phyloP scores from a whole-genome alignment of 2,329 filamentous ascomycete genomes.

The Penicillium palitans region DNA sequence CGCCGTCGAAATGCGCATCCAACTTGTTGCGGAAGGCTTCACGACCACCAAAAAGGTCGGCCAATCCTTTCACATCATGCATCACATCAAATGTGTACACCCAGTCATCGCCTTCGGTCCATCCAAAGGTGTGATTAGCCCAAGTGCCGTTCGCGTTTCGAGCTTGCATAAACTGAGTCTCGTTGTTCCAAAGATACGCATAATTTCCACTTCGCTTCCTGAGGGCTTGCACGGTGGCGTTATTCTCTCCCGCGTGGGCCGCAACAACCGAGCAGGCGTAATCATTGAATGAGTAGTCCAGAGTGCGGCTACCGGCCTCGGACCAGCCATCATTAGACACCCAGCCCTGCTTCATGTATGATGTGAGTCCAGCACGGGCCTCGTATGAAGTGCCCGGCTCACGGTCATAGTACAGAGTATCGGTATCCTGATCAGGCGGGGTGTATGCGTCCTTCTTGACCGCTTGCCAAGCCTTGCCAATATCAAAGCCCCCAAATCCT shows the following conservation, averaged over 20 bases:
- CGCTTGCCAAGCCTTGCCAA: constrained; percentile 47
- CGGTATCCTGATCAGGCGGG: constrained; percentile 47
- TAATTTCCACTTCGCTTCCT: constrained; percentile 45
- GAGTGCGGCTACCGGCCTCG: constrained; percentile 49
- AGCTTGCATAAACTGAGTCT: constrained; percentile 51
- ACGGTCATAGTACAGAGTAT: constrained; percentile 50
- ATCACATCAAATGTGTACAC: constrained; percentile 54
- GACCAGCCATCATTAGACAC: constrained; percentile 52
- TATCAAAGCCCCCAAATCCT: constrained; percentile 47
- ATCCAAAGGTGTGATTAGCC: constrained; percentile 48
- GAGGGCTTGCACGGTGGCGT: constrained; percentile 34
- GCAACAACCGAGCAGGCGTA: constrained; percentile 47
- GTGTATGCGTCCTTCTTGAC: constrained; percentile 50
- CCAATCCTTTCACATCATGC: constrained; percentile 48
- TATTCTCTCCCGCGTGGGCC: constrained; percentile 39
- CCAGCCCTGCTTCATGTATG: constrained; percentile 48
- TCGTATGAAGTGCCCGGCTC: constrained; percentile 50
- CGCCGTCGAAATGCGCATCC: constrained; percentile 48
- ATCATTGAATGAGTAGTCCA: constrained; percentile 53
- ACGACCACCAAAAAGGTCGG: constrained; percentile 42
- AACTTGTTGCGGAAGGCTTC: constrained; percentile 45
- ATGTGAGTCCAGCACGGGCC: constrained; percentile 48
- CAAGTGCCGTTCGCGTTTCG: constrained; percentile 51
- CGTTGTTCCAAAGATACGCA: constrained; percentile 45
- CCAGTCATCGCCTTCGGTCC: constrained; percentile 54